A percentile compares a stretch with the other conserved stretches of the same genome.
These are phyloP conservation scores for Firmiana major DNA, from an alignment of 345 rosid genomes.

Conservation along the genomic window DNA sequence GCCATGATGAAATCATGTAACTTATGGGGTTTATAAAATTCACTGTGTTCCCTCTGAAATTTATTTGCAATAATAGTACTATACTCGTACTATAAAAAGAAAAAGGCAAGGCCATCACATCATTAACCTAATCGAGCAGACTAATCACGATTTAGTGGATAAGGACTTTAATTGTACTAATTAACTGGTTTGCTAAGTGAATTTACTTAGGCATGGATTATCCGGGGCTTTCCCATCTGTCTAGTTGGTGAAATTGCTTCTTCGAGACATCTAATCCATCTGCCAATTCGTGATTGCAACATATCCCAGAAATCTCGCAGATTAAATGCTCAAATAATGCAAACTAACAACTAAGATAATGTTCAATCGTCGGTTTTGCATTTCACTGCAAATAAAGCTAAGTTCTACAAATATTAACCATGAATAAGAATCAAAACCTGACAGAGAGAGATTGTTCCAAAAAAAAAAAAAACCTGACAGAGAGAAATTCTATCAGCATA, in stretches of 20 bases:
- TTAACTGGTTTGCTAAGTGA: background rate
- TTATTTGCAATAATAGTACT: background rate
- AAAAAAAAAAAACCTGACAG: background rate
- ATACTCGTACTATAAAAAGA: background rate
- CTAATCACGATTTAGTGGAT: background rate
- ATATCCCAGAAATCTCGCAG: slow-evolving; percentile 39
- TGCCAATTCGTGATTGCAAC: slow-evolving; percentile 9
- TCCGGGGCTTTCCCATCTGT: slow-evolving; percentile 13
- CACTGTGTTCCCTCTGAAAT: background rate
- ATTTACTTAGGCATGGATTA: background rate
- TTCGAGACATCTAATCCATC: background rate
- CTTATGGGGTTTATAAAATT: background rate
- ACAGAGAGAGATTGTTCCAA: too few species aligned
- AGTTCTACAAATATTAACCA: background rate
- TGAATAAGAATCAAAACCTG: background rate
- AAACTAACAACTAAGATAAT: background rate
- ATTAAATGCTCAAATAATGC: slow-evolving; percentile 6
- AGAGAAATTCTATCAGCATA: background rate
- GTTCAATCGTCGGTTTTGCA: background rate
- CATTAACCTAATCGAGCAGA: slow-evolving; percentile 1
- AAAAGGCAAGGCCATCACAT: background rate
- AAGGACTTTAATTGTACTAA: background rate
- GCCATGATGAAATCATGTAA: background rate
- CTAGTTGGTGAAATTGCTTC: background rate
- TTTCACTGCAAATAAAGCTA: too few species aligned